Base-by-base conservation (phyloP, 306 rosid species). In the Citrullus colocynthis region DNA sequence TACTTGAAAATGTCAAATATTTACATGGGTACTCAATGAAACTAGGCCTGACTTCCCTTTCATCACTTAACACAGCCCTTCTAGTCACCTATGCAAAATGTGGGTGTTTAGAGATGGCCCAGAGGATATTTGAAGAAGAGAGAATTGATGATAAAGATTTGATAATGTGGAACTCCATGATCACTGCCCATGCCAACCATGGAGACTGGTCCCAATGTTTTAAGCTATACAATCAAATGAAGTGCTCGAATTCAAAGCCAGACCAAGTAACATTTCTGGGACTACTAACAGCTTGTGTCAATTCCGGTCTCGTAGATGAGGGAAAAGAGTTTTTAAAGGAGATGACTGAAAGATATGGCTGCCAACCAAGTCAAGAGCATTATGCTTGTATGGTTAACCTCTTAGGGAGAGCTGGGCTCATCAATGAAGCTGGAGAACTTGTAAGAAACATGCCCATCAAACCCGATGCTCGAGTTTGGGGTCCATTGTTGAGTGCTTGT, bases 81-180 rank as follows among this genome's bases (percentile, higher is more conserved):
- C 89, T 92, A 13, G 79, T 85, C 71, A 89, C 91, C 87, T 92
- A 92, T 62, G 96, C 96, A 16, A 92, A 92, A 83, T 92, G 96
- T 39, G 96, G 96, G 37, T 87, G 89, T 78, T 85, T 92, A 78
- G 93, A 87, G 74, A 84, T 86, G 86, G 91, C 96, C 16, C 80
- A 83, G 41, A 87, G 84, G 82, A 82, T 87, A 83, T 92, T 89
- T 5, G 90, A 90, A 60, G 96, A 88, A 80, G 91, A 86, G 78
- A 85, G 85, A 75, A 79, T 52, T 83, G 73, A 80, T 74, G 75
- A 63, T 44, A 90, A 81, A 75, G 92, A 92, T 84, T 60, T 89
- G 66, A 88, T 90, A 85, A 89, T 85, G 12, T 92, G 93, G 90
- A 92, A 92, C 83, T 88, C 92, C 76, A 90, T 89, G 90, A 83